phyloP scores from a whole-genome alignment of 495 filamentous ascomycete genomes.

The Penicillium ucsense region DNA sequence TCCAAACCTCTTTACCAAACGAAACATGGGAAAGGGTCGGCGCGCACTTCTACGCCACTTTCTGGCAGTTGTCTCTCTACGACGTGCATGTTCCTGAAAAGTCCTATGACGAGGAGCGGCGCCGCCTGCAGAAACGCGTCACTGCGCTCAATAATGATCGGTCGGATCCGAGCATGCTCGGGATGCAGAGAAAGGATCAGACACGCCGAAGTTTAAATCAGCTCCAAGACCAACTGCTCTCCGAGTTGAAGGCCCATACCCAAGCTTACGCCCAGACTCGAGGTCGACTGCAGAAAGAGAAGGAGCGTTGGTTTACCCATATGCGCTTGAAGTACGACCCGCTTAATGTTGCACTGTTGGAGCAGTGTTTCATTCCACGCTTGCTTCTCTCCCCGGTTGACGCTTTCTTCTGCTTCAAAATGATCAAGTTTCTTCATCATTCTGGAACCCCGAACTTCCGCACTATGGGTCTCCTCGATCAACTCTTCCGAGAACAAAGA shows the following conservation, averaged over 20 bases:
- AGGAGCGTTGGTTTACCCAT: conserved; percentile 65
- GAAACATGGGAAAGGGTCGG: conserved; percentile 59
- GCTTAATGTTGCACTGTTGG: conserved; percentile 65
- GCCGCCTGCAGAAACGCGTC: conserved; percentile 49
- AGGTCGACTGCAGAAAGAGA: conserved; percentile 61
- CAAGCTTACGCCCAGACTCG: conserved; percentile 52
- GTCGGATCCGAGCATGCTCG: conserved; percentile 54
- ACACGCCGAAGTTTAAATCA: conserved; percentile 51
- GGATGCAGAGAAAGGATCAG: conserved; percentile 51
- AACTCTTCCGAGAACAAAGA: conserved; percentile 70
- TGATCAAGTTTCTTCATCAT: conserved; percentile 77
- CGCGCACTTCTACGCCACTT: conserved; percentile 74
- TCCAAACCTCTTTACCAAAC: conserved; percentile 51
- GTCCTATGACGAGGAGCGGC: conserved; percentile 64
- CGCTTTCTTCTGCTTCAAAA: conserved; percentile 73
- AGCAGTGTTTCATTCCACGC: conserved; percentile 84
- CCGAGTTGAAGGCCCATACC: conserved; percentile 62
- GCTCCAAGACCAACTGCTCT: conserved; percentile 49
- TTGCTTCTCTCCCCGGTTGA: conserved; percentile 75
- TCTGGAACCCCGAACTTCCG: conserved; percentile 77
- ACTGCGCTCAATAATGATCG: conserved; percentile 57
- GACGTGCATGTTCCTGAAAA: conserved; percentile 66
- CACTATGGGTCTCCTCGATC: conserved; percentile 73
- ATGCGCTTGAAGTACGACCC: conserved; percentile 52
- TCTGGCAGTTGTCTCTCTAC: conserved; percentile 81